Conservation (phyloP, 2,329 filamentous ascomycete species). For the Neonectria coccinea region DNA sequence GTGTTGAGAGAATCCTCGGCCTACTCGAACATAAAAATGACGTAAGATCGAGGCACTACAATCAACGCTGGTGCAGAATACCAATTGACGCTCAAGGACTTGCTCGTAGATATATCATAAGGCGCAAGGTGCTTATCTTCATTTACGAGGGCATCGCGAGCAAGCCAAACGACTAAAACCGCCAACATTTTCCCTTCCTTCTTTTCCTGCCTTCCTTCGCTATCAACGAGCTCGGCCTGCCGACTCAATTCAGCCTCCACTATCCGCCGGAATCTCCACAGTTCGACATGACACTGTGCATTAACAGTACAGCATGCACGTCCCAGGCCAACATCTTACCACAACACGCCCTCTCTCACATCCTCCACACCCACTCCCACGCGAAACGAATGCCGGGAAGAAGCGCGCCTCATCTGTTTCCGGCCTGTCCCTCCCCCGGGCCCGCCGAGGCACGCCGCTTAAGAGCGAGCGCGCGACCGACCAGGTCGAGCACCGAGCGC, state of each 20-base stretch:
- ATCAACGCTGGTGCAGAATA: too few species aligned
- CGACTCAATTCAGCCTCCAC: slow-evolving; percentile 26
- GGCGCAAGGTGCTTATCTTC: background rate
- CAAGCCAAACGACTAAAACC: background rate
- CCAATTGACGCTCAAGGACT: background rate
- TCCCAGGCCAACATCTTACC: slow-evolving; percentile 1
- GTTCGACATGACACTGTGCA: slow-evolving; percentile 20
- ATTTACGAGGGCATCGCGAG: background rate
- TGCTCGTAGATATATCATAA: background rate
- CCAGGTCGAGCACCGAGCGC: slow-evolving; percentile 7
- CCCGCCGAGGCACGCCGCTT: slow-evolving; percentile 17
- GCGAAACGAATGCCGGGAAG: slow-evolving; percentile 43
- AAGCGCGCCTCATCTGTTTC: slow-evolving; percentile 42
- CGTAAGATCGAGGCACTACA: background rate
- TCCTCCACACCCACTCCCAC: slow-evolving; percentile 24
- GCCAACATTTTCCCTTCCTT: background rate
- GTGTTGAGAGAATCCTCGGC: background rate
- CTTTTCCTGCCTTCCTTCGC: slow-evolving; percentile 5
- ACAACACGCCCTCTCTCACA: slow-evolving; percentile 19
- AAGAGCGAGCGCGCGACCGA: slow-evolving; percentile 8
- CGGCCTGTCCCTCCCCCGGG: slow-evolving; percentile 28
- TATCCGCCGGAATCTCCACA: slow-evolving; percentile 11
- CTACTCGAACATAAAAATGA: background rate
- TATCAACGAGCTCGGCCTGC: slow-evolving; percentile 20
- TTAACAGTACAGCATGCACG: background rate